Percentiles rank a stretch among this genome's conserved stretches.
Conservation (phyloP, 305 asterid species). For the Ajuga reptans region DNA sequence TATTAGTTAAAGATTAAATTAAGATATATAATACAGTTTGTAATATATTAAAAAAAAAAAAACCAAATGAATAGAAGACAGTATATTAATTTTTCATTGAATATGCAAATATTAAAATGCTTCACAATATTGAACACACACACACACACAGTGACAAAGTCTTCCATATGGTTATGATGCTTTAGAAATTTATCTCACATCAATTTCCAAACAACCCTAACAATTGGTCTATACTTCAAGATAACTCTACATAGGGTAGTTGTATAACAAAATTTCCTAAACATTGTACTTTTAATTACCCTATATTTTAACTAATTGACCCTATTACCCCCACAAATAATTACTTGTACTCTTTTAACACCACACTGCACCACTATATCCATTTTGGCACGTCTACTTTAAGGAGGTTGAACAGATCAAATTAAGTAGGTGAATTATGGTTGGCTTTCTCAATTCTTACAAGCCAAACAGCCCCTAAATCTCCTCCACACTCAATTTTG, state of each 20-base stretch:
- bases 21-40: too few species aligned
- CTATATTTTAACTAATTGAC: constrained; percentile 9
- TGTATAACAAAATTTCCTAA: constrained; percentile 27
- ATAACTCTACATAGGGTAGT: constrained; percentile 31
- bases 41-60: too few species aligned
- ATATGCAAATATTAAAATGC: background rate
- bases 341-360: constrained; percentile 14
- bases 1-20: too few species aligned
- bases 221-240: constrained; percentile 28
- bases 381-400: constrained; percentile 39
- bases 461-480: constrained; percentile 17
- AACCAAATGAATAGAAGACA: too few species aligned
- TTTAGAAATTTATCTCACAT: constrained; percentile 13
- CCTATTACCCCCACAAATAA: constrained; percentile 13
- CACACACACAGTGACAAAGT: background rate
- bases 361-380: constrained; percentile 15
- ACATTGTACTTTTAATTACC: constrained; percentile 12
- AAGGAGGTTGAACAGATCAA: constrained; percentile 50
- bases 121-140: too few species aligned
- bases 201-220: constrained; percentile 48
- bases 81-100: too few species aligned
- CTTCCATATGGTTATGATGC: constrained; percentile 21
- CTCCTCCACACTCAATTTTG: too few species aligned
- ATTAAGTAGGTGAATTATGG: constrained; percentile 41
- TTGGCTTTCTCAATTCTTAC: constrained; percentile 36